These are phyloP conservation scores for Crithidia sp. DNA, from an alignment of 208 protist species.

Conservation along the genomic window DNA sequence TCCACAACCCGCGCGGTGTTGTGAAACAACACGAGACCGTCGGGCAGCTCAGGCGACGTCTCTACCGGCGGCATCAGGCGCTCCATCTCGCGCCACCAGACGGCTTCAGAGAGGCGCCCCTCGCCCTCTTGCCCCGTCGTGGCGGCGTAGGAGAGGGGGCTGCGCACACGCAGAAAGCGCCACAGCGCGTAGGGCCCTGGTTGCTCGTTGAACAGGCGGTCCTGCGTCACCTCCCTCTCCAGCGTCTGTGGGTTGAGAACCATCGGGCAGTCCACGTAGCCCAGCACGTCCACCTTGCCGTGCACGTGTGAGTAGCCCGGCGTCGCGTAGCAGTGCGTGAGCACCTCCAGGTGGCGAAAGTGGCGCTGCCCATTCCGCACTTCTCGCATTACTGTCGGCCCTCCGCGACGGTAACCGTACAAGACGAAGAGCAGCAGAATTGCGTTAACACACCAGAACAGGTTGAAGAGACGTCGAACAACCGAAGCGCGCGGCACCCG, in stretches of 20 bases:
- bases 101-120: slow-evolving; percentile 6
- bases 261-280: slow-evolving; percentile 63
- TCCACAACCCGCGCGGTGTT: slow-evolving; percentile 36
- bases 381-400: slow-evolving; percentile 44
- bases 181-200: slow-evolving; percentile 58
- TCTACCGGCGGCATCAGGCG: slow-evolving; percentile 27
- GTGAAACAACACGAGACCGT: slow-evolving; percentile 67
- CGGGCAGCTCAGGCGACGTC: slow-evolving; percentile 36
- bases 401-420: slow-evolving; percentile 58
- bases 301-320: slow-evolving; percentile 81
- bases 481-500: background rate
- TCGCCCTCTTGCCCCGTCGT: background rate
- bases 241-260: slow-evolving; percentile 37
- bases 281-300: slow-evolving; percentile 58
- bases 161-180: slow-evolving; percentile 42
- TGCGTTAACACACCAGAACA: slow-evolving; percentile 40
- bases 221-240: slow-evolving; percentile 45
- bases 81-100: slow-evolving; percentile 29
- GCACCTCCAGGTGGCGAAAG: slow-evolving; percentile 55
- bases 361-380: slow-evolving; percentile 40
- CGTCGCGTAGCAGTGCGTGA: slow-evolving; percentile 74
- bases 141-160: slow-evolving; percentile 10
- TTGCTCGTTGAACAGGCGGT: slow-evolving; percentile 59
- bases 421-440: slow-evolving; percentile 38
- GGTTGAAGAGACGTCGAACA: slow-evolving; percentile 21